phyloP scores from a whole-genome alignment of 495 filamentous ascomycete genomes.

The Lasiosphaeria ovina region DNA sequence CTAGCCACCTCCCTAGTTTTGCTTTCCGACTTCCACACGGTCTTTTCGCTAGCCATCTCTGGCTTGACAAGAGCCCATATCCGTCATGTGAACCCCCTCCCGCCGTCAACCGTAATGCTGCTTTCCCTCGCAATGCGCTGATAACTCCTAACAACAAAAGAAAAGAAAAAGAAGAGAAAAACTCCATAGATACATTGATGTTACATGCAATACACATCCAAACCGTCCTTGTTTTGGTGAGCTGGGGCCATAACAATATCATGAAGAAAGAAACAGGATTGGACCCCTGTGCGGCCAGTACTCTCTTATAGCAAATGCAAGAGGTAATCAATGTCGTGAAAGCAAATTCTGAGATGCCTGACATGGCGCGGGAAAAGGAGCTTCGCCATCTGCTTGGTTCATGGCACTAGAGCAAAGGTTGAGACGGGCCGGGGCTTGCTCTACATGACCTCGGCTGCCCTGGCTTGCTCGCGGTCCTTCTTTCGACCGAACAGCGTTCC shows the following conservation, averaged over 20 bases:
- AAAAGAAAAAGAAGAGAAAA: background rate
- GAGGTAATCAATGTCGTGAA: background rate
- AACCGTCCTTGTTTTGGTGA: background rate
- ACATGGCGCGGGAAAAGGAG: background rate
- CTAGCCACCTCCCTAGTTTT: too few species aligned
- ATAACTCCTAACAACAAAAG: background rate
- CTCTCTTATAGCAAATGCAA: too few species aligned
- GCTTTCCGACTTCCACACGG: too few species aligned
- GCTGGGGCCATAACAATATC: slow-evolving; percentile 10
- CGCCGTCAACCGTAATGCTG: background rate
- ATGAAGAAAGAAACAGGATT: background rate
- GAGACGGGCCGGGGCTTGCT: slow-evolving; percentile 24
- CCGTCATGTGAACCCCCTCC: too few species aligned
- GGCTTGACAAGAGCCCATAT: too few species aligned
- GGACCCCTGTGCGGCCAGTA: background rate
- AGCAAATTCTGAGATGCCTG: background rate
- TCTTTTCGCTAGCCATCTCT: too few species aligned
- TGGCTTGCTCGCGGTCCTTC: slow-evolving; percentile 28
- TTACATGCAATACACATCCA: slow-evolving; percentile 2
- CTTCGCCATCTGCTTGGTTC: background rate
- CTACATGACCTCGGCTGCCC: slow-evolving; percentile 36
- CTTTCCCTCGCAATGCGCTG: background rate
- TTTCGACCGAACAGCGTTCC: slow-evolving; percentile 40
- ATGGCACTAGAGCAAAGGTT: slow-evolving; percentile 9
- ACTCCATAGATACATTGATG: background rate